Percentiles rank a stretch among this genome's conserved stretches.
phyloP scores from a whole-genome alignment of 805 yeast species.

The Suhomyces prunicola region DNA sequence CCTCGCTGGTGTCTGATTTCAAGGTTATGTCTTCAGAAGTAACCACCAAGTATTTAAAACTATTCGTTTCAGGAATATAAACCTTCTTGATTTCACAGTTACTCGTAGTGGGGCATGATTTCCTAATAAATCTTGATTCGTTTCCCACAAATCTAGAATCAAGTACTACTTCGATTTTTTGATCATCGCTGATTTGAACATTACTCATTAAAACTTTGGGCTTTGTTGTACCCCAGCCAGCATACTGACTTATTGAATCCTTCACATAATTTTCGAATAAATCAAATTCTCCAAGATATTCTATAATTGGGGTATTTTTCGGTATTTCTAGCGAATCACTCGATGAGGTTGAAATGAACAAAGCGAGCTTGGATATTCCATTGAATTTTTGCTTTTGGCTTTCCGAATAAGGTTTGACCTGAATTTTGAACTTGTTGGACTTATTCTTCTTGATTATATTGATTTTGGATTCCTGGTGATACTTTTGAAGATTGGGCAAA shows the following conservation, averaged over 20 bases:
- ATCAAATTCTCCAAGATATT: conserved; percentile 72
- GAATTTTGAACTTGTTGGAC: conserved; percentile 29
- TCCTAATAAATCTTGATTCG: conserved; percentile 67
- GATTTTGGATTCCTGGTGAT: conserved; percentile 32
- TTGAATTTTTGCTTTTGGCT: conserved; percentile 54
- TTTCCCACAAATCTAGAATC: conserved; percentile 84
- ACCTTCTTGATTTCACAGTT: conserved; percentile 64
- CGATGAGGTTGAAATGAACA: conserved; percentile 38
- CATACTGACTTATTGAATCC: conserved; percentile 74
- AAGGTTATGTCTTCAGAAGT: conserved; percentile 52
- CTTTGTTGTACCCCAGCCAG: conserved; percentile 64
- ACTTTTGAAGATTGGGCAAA: conserved; percentile 33
- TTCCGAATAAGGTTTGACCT: conserved; percentile 60
- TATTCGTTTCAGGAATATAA: conserved; percentile 35
- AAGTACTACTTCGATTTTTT: conserved; percentile 58
- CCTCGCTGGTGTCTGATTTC: conserved; percentile 41
- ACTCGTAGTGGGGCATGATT: conserved; percentile 61
- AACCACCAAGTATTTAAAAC: conserved; percentile 50
- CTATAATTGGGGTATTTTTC: conserved; percentile 51
- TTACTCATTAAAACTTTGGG: conserved; percentile 33
- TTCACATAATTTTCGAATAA: conserved; percentile 58
- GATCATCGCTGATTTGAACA: conserved; percentile 11
- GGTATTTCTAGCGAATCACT: conserved; percentile 27
- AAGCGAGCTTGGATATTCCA: conserved; percentile 69
- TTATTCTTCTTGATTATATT: conserved; percentile 17